Conservation (phyloP, 208 protist genomes). For the Trypanosoma platydactyli region DNA sequence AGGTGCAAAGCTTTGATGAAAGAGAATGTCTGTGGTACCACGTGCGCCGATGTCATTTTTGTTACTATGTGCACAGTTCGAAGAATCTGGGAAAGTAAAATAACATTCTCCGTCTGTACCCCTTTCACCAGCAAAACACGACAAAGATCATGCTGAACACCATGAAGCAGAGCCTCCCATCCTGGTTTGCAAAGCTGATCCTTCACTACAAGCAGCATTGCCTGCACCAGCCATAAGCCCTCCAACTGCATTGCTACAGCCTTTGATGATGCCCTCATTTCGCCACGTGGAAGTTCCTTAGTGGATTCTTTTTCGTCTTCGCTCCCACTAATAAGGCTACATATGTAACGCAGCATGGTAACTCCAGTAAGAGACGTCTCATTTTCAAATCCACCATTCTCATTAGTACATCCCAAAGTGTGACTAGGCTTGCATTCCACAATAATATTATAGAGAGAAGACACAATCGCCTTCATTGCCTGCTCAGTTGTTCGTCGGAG, state of each 20-base stretch:
- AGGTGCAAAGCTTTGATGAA: conserved; percentile 86
- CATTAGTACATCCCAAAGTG: not conserved
- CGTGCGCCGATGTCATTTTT: conserved; percentile 36
- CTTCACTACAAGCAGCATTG: conserved; percentile 53
- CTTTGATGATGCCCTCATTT: conserved; percentile 17
- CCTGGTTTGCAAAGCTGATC: conserved; percentile 22
- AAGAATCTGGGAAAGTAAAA: conserved; percentile 85
- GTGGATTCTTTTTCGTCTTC: conserved; percentile 7
- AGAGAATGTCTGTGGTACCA: conserved; percentile 80
- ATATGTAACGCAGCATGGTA: conserved; percentile 25
- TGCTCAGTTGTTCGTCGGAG: conserved; percentile 56
- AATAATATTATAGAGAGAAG: conserved; percentile 48
- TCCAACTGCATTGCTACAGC: conserved; percentile 63
- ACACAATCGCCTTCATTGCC: conserved; percentile 53
- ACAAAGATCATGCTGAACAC: conserved; percentile 72
- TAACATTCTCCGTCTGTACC: conserved; percentile 54
- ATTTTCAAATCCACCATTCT: not conserved
- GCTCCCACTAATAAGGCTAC: conserved; percentile 24
- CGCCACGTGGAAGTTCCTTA: not conserved
- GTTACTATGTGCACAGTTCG: conserved; percentile 76
- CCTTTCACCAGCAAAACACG: conserved; percentile 73
- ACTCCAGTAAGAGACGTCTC: conserved; percentile 7
- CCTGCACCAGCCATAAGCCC: conserved; percentile 70
- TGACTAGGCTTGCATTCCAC: conserved; percentile 6
- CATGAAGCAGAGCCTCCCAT: conserved; percentile 35